phyloP scores from a whole-genome alignment of 2,329 filamentous ascomycete genomes.

The Ceratocystis diversiconidia region DNA sequence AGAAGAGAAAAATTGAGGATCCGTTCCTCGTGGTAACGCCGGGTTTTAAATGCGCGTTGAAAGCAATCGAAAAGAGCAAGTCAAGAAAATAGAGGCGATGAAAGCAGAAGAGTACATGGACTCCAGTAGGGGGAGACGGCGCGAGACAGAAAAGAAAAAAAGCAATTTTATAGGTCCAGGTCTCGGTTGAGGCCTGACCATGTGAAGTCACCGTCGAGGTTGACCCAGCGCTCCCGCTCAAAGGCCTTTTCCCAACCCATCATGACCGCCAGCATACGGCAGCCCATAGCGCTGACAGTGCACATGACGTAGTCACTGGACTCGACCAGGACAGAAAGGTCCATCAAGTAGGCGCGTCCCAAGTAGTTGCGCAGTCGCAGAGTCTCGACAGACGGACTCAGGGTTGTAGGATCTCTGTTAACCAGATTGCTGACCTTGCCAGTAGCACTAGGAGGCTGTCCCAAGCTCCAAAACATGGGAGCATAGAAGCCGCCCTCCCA shows the following conservation, averaged over 20 bases:
- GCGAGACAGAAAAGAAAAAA: neutral
- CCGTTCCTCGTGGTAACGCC: neutral
- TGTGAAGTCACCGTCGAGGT: conserved; percentile 58
- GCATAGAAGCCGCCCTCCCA: conserved; percentile 84
- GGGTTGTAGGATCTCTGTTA: conserved; percentile 24
- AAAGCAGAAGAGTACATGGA: too few species aligned
- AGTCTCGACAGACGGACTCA: conserved; percentile 36
- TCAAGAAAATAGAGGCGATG: neutral
- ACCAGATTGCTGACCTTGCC: conserved; percentile 26
- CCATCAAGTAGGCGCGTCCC: conserved; percentile 68
- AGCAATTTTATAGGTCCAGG: conserved; percentile 12
- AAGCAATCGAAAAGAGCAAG: too few species aligned
- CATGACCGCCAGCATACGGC: conserved; percentile 67
- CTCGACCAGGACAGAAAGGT: conserved; percentile 57
- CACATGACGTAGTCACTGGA: conserved; percentile 61
- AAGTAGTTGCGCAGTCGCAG: conserved; percentile 57
- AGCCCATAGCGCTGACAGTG: conserved; percentile 57
- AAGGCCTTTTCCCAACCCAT: conserved; percentile 67
- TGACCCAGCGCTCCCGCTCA: conserved; percentile 50
- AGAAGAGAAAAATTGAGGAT: neutral
- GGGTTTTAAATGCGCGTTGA: neutral
- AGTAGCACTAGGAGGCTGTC: conserved; percentile 32
- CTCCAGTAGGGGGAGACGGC: too few species aligned
- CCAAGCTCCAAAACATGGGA: conserved; percentile 68
- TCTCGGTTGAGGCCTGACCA: conserved; percentile 40